Conservation (phyloP, 2,329 filamentous ascomycete species). For the Shiraia bambusicola region DNA sequence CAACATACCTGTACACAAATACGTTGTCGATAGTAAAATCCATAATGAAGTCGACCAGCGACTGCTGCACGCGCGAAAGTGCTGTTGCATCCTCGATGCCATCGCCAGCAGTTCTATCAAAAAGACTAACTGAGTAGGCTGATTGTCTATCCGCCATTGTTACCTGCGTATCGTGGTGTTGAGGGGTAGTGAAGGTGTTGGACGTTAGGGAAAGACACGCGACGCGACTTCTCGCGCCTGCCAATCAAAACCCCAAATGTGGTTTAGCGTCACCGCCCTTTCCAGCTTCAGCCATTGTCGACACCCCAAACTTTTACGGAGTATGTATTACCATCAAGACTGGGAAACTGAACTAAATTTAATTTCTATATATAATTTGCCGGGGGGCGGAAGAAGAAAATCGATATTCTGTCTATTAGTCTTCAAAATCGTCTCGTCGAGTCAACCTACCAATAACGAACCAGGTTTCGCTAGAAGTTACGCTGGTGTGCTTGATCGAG, state of each 20-base stretch:
- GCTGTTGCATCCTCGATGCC: conserved; percentile 34
- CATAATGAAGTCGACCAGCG: conserved; percentile 87
- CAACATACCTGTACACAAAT: conserved; percentile 77
- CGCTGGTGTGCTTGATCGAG: too few species aligned
- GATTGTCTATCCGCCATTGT: conserved; percentile 70
- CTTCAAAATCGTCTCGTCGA: too few species aligned
- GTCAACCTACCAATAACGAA: too few species aligned
- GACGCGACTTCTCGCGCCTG: conserved; percentile 16
- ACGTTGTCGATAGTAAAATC: conserved; percentile 92
- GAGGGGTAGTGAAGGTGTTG: conserved; percentile 17
- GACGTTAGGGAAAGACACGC: conserved; percentile 14
- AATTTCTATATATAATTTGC: too few species aligned
- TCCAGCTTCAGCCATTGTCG: background rate
- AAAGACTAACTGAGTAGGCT: conserved; percentile 81
- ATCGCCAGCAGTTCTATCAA: conserved; percentile 50
- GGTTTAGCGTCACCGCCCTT: conserved; percentile 3
- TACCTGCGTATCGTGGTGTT: conserved; percentile 9
- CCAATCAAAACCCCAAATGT: conserved; percentile 3
- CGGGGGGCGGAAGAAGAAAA: too few species aligned
- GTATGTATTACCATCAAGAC: too few species aligned
- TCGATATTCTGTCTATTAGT: too few species aligned
- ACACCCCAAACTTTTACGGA: too few species aligned
- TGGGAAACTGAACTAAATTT: too few species aligned
- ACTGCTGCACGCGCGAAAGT: conserved; percentile 62
- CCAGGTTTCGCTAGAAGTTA: too few species aligned